phyloP scores from a whole-genome alignment of 1,284 basidiomycete genomes.

The Sanghuangporus sanghuang region DNA sequence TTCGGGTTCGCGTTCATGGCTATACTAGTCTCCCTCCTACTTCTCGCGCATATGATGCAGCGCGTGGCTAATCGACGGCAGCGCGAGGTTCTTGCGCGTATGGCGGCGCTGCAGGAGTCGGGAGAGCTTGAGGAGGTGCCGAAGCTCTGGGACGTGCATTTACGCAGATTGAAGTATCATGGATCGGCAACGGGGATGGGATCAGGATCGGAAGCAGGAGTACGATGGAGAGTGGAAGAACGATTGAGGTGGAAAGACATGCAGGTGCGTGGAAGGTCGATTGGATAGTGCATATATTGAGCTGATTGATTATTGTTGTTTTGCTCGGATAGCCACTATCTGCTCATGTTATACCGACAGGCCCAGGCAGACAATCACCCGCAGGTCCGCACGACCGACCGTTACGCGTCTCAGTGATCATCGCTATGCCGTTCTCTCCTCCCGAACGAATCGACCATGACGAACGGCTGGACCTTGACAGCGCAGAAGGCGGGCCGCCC shows the following conservation, averaged over 20 bases:
- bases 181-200: background rate
- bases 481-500: background rate
- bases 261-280: background rate
- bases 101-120: background rate
- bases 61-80: background rate
- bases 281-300: too few relatives aligned
- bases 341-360: background rate
- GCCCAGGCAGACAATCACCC: background rate
- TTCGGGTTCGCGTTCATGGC: conserved; percentile 14
- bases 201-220: background rate
- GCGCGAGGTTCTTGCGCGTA: background rate
- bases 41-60: background rate
- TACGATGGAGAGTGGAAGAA: background rate
- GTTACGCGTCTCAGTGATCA: background rate
- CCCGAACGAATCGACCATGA: background rate
- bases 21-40: background rate
- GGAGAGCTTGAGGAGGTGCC: conserved; percentile 1
- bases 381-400: background rate
- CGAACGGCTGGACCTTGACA: background rate
- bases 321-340: background rate
- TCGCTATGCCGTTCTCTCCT: background rate
- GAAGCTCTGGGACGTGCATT: conserved; percentile 1
- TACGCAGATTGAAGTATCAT: background rate
- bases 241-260: background rate
- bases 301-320: background rate